phyloP scores from a whole-genome alignment of 2,329 filamentous ascomycete species.

The Nemania sp. region DNA sequence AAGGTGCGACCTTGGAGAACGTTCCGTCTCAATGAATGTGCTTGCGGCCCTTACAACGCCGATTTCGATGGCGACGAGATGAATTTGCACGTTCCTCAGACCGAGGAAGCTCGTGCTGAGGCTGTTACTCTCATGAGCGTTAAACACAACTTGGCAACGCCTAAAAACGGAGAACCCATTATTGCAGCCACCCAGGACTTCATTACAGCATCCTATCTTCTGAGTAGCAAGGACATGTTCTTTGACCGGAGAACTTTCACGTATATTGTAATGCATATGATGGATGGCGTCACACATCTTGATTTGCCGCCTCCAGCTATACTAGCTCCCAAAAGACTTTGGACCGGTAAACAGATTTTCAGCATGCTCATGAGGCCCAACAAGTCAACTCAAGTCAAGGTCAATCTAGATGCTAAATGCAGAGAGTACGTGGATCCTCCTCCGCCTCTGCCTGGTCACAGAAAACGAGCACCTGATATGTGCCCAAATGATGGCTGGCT shows the following conservation, averaged over 20 bases:
- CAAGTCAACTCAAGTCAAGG: conserved; percentile 80
- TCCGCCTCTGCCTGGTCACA: conserved; percentile 67
- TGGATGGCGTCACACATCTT: conserved; percentile 80
- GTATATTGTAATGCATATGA: conserved; percentile 94
- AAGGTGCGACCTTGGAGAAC: conserved; percentile 96
- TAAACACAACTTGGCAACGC: conserved; percentile 94
- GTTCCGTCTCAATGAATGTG: conserved; percentile 97
- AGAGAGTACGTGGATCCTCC: conserved; percentile 70
- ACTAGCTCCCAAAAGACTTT: conserved; percentile 84
- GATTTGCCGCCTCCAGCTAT: conserved; percentile 90
- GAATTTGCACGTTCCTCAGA: conserved; percentile 98
- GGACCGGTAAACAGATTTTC: conserved; percentile 98
- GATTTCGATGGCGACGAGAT: conserved; percentile 99
- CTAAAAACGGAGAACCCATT: conserved; percentile 97
- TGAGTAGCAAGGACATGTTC: conserved; percentile 93
- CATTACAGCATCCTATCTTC: conserved; percentile 91
- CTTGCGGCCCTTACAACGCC: conserved; percentile 97
- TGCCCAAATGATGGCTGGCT: conserved; percentile 91
- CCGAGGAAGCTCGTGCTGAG: conserved; percentile 94
- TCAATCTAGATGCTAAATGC: conserved; percentile 95
- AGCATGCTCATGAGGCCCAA: conserved; percentile 92
- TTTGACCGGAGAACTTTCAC: conserved; percentile 90
- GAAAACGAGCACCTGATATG: conserved; percentile 70
- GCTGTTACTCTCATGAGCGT: conserved; percentile 98
- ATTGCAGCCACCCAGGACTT: conserved; percentile 99